Conservation (phyloP, 805 yeast species). For the Danielia oregonensis region DNA sequence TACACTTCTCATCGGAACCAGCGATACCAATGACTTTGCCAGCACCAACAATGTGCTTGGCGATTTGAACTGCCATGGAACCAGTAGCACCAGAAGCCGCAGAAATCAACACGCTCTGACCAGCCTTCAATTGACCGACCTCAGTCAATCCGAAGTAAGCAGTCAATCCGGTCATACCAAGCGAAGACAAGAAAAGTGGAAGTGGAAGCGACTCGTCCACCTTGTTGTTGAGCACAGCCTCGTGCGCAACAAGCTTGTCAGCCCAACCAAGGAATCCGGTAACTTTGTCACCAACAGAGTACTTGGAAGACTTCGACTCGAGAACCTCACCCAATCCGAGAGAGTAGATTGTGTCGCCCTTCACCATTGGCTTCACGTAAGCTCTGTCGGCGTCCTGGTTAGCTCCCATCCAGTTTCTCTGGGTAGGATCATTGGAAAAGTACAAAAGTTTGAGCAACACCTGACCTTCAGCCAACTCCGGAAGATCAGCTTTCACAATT, state of each 20-base stretch:
- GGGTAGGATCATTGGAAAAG: slow-evolving; percentile 60
- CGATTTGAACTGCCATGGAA: slow-evolving; percentile 52
- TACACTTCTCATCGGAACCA: slow-evolving; percentile 54
- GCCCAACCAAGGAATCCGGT: slow-evolving; percentile 44
- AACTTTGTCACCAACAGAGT: slow-evolving; percentile 42
- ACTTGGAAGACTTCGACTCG: slow-evolving; percentile 41
- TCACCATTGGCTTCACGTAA: slow-evolving; percentile 36
- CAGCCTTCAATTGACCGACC: slow-evolving; percentile 43
- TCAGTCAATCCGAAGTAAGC: slow-evolving; percentile 55
- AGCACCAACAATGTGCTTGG: slow-evolving; percentile 50
- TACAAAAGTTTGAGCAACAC: slow-evolving; percentile 43
- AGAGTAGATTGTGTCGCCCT: slow-evolving; percentile 44
- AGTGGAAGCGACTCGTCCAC: slow-evolving; percentile 32
- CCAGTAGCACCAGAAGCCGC: slow-evolving; percentile 83
- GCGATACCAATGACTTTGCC: slow-evolving; percentile 58
- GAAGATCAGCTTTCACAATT: slow-evolving; percentile 11
- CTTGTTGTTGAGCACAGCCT: slow-evolving; percentile 22
- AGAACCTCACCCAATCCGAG: slow-evolving; percentile 49
- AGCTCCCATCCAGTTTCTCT: slow-evolving; percentile 52
- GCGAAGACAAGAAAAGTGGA: slow-evolving; percentile 42
- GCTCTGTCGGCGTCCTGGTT: slow-evolving; percentile 24
- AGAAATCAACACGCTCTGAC: slow-evolving; percentile 49
- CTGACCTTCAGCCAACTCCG: slow-evolving; percentile 32
- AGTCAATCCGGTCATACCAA: slow-evolving; percentile 59
- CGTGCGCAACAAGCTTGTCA: slow-evolving; percentile 38